Percentiles rank a stretch among this genome's conserved stretches.
These are phyloP conservation scores for Gnomoniopsis sp. DNA, from an alignment of 2,329 filamentous ascomycete genomes.

Conservation along the genomic window DNA sequence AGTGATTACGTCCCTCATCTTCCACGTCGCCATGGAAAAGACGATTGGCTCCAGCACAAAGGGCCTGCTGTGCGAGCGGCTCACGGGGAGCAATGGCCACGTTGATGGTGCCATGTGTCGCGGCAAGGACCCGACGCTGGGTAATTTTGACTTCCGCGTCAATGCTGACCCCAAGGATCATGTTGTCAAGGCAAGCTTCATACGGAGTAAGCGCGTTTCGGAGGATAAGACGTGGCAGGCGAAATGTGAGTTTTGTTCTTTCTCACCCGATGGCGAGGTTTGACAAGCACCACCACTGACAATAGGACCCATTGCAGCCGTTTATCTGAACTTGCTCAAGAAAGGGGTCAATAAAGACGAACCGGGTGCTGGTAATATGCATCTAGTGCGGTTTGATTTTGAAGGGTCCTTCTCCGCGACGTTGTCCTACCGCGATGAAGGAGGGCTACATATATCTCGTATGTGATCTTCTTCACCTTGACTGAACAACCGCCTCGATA, in stretches of 20 bases:
- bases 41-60: constrained; percentile 42
- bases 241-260: constrained; percentile 54
- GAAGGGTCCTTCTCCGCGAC: constrained; percentile 48
- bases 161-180: constrained; percentile 53
- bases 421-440: constrained; percentile 6
- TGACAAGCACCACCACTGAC: neutral
- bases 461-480: neutral
- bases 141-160: constrained; percentile 58
- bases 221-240: constrained; percentile 64
- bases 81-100: constrained; percentile 3
- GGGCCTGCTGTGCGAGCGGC: constrained; percentile 9
- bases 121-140: constrained; percentile 55
- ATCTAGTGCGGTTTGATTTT: constrained; percentile 64
- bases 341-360: constrained; percentile 57
- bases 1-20: constrained; percentile 56
- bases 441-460: neutral
- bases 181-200: constrained; percentile 52
- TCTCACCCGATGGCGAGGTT: neutral
- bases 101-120: constrained; percentile 52
- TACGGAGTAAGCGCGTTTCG: constrained; percentile 53
- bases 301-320: constrained; percentile 33
- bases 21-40: constrained; percentile 61
- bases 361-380: constrained; percentile 56
- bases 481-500: neutral
- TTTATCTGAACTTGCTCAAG: constrained; percentile 51